Base-by-base conservation (phyloP, 1,284 basidiomycete species). In the Exobasidium rhododendri region DNA sequence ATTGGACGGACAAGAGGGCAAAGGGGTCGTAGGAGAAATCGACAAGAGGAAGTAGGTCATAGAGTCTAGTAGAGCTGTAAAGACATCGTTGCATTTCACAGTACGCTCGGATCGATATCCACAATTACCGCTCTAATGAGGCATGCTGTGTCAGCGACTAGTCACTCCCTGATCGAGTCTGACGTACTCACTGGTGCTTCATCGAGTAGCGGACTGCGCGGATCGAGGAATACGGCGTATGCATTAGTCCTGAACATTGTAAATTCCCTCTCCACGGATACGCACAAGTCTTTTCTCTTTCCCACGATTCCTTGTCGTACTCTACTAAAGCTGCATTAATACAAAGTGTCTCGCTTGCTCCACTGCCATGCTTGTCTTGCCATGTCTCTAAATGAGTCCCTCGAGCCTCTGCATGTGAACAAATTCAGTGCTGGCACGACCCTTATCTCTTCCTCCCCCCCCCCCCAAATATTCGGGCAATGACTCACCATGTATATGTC, bases 241-340 rank as follows among this genome's bases (percentile, higher is more conserved):
- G n/a, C n/a, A n/a, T n/a, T n/a, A n/a, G n/a, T n/a, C n/a, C n/a
- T n/a, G n/a, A n/a, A n/a, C n/a, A n/a, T n/a, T n/a, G n/a, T n/a
- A n/a, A n/a, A n/a, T n/a, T n/a, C n/a, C n/a, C n/a, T n/a, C n/a
- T n/a, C n/a, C n/a, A n/a, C n/a, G 20, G 20, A 50, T 24, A 50
- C 47, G 7, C 47, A 50, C 47, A 20, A 10, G 10, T 50, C 47
- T 50, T 50, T 31, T 50, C 47, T 31, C 29, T 7, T 24, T 26
- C 20, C 10, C 22, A 53, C n/a, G 31, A 28, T 13, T 46, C 47
- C 61, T 57, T 59, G 45, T 72, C 64, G 53, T 68, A 65, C 24
- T 72, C 70, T 10, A 69, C 70, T 32, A 70, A 11, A 31, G 70
- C 70, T 3, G 70, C 63, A 35, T 72, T 72, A 20, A 68, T 64